A percentile compares a stretch with the other conserved stretches of the same genome.
Conservation (phyloP, 2,329 filamentous ascomycete genomes). For the Moelleriella libera region DNA sequence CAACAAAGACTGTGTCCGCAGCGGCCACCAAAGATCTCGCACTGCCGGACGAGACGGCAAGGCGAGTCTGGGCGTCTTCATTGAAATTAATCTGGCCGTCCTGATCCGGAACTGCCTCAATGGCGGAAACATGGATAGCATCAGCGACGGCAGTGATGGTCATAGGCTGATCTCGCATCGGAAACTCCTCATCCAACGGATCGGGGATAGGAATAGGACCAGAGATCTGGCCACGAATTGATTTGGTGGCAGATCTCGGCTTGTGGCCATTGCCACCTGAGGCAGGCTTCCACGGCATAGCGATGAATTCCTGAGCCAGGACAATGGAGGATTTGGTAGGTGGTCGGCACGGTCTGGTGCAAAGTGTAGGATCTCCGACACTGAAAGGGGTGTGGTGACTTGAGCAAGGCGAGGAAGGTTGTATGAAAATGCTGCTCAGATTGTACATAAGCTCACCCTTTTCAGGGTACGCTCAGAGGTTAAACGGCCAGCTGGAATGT, state of each 20-base stretch:
- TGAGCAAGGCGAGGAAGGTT: background rate
- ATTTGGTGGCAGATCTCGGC: slow-evolving; percentile 20
- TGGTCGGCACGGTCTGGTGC: too few species aligned
- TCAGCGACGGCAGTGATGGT: slow-evolving; percentile 14
- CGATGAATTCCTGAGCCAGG: background rate
- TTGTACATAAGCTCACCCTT: background rate
- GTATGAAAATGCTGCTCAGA: background rate
- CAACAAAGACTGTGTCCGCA: too few species aligned
- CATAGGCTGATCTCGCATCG: slow-evolving; percentile 28
- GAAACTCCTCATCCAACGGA: slow-evolving; percentile 37
- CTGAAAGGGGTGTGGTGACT: background rate
- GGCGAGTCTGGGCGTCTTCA: background rate
- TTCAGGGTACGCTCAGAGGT: background rate
- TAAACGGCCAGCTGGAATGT: background rate
- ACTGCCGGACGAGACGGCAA: background rate
- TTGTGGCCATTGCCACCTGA: slow-evolving; percentile 17
- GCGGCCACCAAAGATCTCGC: background rate
- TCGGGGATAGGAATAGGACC: slow-evolving; percentile 42
- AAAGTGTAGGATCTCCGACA: background rate
- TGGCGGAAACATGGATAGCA: background rate
- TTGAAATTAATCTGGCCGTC: background rate
- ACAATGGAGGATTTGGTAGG: too few species aligned
- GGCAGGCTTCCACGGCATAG: slow-evolving; percentile 29
- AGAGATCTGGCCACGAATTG: slow-evolving; percentile 47
- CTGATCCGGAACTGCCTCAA: background rate